phyloP scores from a whole-genome alignment of 257 asterid species.

The Solanum ahanhuiri region DNA sequence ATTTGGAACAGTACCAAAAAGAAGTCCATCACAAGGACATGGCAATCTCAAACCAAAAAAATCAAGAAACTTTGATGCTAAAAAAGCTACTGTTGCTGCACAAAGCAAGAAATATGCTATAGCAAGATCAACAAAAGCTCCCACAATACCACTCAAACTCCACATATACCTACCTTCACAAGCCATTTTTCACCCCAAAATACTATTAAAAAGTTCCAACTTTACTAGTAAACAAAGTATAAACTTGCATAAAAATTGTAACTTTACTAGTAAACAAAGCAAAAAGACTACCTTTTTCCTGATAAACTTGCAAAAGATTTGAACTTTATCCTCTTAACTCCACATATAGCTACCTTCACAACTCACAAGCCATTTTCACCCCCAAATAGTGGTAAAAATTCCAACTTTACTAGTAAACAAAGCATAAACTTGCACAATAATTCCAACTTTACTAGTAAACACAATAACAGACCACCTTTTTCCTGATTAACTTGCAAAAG shows the following conservation, averaged over 20 bases:
- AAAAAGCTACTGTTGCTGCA: slow-evolving; percentile 54
- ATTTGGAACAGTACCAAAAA: slow-evolving; percentile 22
- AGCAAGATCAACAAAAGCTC: slow-evolving; percentile 79
- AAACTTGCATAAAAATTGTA: neutral
- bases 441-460: neutral
- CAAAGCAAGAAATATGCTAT: slow-evolving; percentile 63
- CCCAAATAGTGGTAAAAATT: slow-evolving; percentile 3
- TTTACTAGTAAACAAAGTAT: neutral
- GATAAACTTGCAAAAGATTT: neutral
- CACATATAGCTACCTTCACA: slow-evolving; percentile 45
- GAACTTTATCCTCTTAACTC: slow-evolving; percentile 18
- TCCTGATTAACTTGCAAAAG: neutral
- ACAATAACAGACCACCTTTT: neutral
- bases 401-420: neutral
- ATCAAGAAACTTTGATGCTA: slow-evolving; percentile 54
- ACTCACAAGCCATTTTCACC: slow-evolving; percentile 35
- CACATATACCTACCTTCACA: slow-evolving; percentile 50
- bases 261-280: neutral
- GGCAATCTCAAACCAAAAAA: slow-evolving; percentile 61
- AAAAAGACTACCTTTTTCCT: neutral
- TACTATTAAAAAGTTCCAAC: neutral
- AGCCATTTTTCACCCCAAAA: slow-evolving; percentile 38
- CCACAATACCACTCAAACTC: slow-evolving; percentile 64
- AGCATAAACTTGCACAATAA: neutral
- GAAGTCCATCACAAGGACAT: slow-evolving; percentile 61